Percentiles rank a stretch among this genome's conserved stretches.
Conservation (phyloP, 805 yeast genomes). For the Cyberlindnera amylophila region DNA sequence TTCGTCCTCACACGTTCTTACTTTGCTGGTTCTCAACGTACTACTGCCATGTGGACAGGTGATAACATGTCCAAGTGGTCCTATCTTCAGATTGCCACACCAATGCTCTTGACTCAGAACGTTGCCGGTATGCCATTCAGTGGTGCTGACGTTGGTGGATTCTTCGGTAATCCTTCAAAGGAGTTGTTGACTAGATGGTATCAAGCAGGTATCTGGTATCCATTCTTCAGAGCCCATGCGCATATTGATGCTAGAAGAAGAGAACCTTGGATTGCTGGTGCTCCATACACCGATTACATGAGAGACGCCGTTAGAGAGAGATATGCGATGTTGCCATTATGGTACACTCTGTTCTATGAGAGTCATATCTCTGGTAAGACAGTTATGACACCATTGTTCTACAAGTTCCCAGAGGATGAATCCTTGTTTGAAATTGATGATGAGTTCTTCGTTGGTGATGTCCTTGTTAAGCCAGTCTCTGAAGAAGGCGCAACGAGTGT, state of each 20-base stretch:
- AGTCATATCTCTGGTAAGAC: conserved; percentile 63
- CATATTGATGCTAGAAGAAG: conserved; percentile 90
- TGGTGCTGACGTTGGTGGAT: conserved; percentile 98
- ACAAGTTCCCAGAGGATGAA: conserved; percentile 45
- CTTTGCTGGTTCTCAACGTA: conserved; percentile 86
- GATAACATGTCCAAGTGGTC: conserved; percentile 95
- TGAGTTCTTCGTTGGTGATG: conserved; percentile 78
- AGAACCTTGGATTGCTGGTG: conserved; percentile 87
- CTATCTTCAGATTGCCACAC: conserved; percentile 71
- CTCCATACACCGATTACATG: conserved; percentile 62
- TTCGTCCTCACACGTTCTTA: conserved; percentile 83
- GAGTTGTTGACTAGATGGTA: conserved; percentile 91
- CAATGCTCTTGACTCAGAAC: conserved; percentile 82
- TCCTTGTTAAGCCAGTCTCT: conserved; percentile 79
- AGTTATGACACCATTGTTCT: conserved; percentile 64
- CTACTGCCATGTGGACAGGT: conserved; percentile 97
- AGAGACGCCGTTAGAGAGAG: conserved; percentile 70
- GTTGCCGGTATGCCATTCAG: conserved; percentile 85
- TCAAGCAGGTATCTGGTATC: conserved; percentile 93
- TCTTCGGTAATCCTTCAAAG: conserved; percentile 81
- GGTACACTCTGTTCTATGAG: conserved; percentile 75
- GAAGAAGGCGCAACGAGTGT: conserved; percentile 43
- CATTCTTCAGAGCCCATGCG: conserved; percentile 95
- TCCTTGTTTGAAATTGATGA: conserved; percentile 65
- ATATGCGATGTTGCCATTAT: conserved; percentile 69